phyloP scores from a whole-genome alignment of 305 asterid species.

The Fraxinus xanthoxyloides region DNA sequence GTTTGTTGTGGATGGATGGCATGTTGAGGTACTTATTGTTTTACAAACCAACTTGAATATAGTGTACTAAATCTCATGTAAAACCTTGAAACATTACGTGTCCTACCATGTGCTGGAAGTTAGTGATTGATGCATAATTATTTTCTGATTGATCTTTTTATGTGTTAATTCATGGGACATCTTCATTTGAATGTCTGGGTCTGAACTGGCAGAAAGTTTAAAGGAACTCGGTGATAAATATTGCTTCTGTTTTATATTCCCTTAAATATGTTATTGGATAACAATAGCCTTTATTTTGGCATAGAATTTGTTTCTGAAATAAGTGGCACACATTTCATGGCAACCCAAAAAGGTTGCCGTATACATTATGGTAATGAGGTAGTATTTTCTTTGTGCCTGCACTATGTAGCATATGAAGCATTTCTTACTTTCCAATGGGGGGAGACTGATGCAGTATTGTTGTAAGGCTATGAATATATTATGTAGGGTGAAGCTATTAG shows the following conservation, averaged over 20 bases:
- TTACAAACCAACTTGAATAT: constrained; percentile 13
- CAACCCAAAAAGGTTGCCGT: neutral
- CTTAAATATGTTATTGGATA: neutral
- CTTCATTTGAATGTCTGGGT: neutral
- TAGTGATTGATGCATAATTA: neutral
- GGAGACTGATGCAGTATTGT: neutral
- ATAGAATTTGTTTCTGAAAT: neutral
- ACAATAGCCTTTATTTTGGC: neutral
- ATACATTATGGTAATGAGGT: neutral
- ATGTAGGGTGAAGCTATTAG: constrained; percentile 28
- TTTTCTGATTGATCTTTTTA: neutral
- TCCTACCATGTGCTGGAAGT: neutral
- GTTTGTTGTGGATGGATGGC: constrained; percentile 98
- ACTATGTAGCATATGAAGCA: neutral
- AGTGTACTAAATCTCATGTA: neutral
- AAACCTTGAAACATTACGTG: neutral
- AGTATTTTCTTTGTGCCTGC: neutral
- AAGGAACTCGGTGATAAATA: neutral
- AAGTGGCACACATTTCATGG: neutral
- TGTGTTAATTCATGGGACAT: neutral
- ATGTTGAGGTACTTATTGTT: constrained; percentile 56
- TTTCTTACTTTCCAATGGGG: neutral
- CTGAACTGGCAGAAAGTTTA: neutral
- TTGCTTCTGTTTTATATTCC: neutral
- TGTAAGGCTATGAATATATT: constrained; percentile 14